A percentile compares a stretch with the other conserved stretches of the same genome.
These are phyloP conservation scores for Pyrus pyrifolia DNA, from an alignment of 306 rosid species.

Conservation along the genomic window DNA sequence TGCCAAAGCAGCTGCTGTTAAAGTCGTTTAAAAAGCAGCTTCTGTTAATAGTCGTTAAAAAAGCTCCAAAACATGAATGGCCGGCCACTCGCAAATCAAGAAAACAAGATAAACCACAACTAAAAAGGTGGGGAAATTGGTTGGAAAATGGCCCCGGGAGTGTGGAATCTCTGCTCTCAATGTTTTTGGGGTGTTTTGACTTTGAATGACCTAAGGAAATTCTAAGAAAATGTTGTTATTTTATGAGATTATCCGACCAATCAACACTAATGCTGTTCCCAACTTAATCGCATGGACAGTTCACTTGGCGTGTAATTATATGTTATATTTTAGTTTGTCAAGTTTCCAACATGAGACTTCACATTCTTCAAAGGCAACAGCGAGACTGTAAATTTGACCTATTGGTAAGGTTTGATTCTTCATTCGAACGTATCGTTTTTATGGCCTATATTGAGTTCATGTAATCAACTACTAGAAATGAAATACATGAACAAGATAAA, in stretches of 20 bases:
- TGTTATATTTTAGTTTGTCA: too few relatives aligned
- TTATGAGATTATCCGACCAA: background rate
- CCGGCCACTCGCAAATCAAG: slow-evolving; percentile 19
- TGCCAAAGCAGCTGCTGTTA: slow-evolving; percentile 9
- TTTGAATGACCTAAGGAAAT: slow-evolving; percentile 20
- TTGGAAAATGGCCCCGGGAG: slow-evolving; percentile 12
- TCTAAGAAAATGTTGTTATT: background rate
- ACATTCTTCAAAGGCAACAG: background rate
- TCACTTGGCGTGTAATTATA: too few relatives aligned
- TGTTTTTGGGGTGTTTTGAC: slow-evolving; percentile 15
- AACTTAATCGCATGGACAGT: too few relatives aligned
- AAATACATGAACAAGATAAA: background rate
- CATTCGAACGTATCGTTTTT: background rate
- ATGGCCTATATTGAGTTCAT: background rate
- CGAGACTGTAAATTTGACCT: background rate
- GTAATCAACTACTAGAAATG: background rate
- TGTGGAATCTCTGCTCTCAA: slow-evolving; percentile 15
- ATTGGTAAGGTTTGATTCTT: background rate
- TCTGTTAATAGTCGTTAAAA: background rate
- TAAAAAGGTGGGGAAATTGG: background rate
- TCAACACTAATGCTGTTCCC: too few relatives aligned
- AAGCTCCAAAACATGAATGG: slow-evolving; percentile 21
- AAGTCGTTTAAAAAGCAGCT: slow-evolving; percentile 7
- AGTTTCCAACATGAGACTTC: background rate
- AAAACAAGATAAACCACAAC: slow-evolving; percentile 15